Evolutionary conservation across 805 yeast species (phyloP).

Genomic region (Suhomyces sp.): DNA sequence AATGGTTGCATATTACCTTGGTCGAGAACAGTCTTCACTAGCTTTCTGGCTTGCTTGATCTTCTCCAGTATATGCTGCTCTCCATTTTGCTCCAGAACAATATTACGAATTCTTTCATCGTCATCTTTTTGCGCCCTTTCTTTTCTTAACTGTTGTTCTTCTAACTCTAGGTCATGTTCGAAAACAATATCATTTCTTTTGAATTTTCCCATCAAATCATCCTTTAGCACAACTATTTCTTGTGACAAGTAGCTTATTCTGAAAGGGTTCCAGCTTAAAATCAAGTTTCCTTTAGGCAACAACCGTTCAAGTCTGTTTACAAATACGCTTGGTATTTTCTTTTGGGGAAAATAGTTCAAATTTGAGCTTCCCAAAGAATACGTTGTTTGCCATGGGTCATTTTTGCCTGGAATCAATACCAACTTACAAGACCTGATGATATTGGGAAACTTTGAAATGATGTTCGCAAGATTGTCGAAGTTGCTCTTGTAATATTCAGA

Average conservation of each 20-base stretch:
- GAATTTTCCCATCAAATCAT: slow-evolving; percentile 68
- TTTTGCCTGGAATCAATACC: slow-evolving; percentile 80
- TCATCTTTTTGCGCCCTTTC: slow-evolving; percentile 13
- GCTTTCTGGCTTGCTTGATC: slow-evolving; percentile 59
- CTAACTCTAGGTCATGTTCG: slow-evolving; percentile 37
- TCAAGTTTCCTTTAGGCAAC: slow-evolving; percentile 36
- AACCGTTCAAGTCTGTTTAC: slow-evolving; percentile 64
- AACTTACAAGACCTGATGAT: slow-evolving; percentile 55
- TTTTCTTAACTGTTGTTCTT: slow-evolving; percentile 21
- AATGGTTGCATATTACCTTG: slow-evolving; percentile 91
- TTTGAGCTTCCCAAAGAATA: slow-evolving; percentile 55
- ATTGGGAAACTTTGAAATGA: slow-evolving; percentile 58
- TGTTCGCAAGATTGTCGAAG: slow-evolving; percentile 71
- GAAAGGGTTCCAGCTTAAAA: slow-evolving; percentile 68
- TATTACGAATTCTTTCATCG: slow-evolving; percentile 22
- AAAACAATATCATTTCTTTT: slow-evolving; percentile 67
- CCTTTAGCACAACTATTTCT: slow-evolving; percentile 74
- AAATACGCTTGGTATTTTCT: slow-evolving; percentile 68
- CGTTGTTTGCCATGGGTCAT: slow-evolving; percentile 90
- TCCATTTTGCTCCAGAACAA: slow-evolving; percentile 16
- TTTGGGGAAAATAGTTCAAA: slow-evolving; percentile 54
- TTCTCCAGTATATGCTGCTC: slow-evolving; percentile 40
- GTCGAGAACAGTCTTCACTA: slow-evolving; percentile 78
- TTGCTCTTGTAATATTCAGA: slow-evolving; percentile 59
- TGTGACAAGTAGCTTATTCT: slow-evolving; percentile 78